Conservation (phyloP, 1,284 basidiomycete species). For the Cutaneotrichosporon cavernicola region DNA sequence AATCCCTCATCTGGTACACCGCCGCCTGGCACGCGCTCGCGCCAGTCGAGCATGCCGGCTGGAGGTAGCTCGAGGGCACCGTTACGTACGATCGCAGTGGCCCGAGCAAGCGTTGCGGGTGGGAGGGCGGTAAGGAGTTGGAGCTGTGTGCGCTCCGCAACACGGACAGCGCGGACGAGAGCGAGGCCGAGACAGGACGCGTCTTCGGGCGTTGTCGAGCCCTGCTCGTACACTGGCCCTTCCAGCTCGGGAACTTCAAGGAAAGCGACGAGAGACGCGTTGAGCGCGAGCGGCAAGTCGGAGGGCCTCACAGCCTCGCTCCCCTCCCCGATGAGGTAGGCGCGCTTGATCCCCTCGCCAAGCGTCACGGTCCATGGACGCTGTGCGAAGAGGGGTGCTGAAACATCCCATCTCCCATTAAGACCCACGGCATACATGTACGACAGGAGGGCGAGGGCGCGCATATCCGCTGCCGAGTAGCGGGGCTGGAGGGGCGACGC, state of each 20-base stretch:
- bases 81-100: constrained; percentile 65
- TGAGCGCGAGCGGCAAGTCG: constrained; percentile 70
- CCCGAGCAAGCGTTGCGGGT: constrained; percentile 51
- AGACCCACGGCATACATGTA: constrained; percentile 67
- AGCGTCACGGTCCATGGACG: constrained; percentile 68
- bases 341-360: constrained; percentile 57
- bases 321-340: constrained; percentile 68
- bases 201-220: constrained; percentile 57
- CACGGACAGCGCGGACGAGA: constrained; percentile 63
- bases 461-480: constrained; percentile 71
- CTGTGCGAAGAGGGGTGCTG: constrained; percentile 65
- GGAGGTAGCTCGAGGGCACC: constrained; percentile 85
- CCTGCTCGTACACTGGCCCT: constrained; percentile 60
- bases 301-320: constrained; percentile 68
- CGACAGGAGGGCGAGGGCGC: constrained; percentile 70
- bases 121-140: constrained; percentile 77
- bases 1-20: constrained; percentile 45
- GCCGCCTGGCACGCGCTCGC: constrained; percentile 27
- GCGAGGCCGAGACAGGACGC: constrained; percentile 69
- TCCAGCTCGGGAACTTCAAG: constrained; percentile 50
- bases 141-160: constrained; percentile 19
- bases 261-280: constrained; percentile 76
- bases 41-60: constrained; percentile 80
- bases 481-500: constrained; percentile 54
- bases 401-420: constrained; percentile 64